Evolutionary conservation across 2,329 filamentous ascomycete species (phyloP), one percentile per base, ranked within the genome.

Genomic region (Trichoderma breve): DNA sequence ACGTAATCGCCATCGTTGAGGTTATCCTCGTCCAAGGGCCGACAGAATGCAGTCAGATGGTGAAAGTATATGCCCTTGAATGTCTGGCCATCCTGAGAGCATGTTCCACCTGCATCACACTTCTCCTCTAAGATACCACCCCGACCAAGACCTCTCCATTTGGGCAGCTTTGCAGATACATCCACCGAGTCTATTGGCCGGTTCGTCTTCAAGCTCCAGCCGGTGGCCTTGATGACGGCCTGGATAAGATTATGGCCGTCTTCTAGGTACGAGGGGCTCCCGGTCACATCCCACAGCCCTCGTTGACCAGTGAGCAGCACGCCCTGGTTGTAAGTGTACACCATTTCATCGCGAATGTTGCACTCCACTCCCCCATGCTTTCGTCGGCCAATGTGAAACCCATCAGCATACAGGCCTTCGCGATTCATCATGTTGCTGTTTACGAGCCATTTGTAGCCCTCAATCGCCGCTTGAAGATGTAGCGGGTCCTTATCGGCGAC

Each of bases 41-140:
- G 86, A 80, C 95, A 98, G 79, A 98, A 97, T 1, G 89, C 83
- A 0, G 90, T 87, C 3, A 98, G 84, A 78, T 98, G 95, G 78
- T 97, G 93, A 82, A 97, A 97, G 84, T 95, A 97, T 71, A 98
- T 95, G 32, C 93, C 93, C 80, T 98, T 98, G 88, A 98, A 98
- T 0, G 93, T 94, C 77, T 98, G 95, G 0, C 87, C 88, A 76
- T 98, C 88, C 79, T 98, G 94, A 21, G 89, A 94, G 80, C 95
- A 98, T 55, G 83, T 86, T 3, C 89, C 93, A 21, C 83, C 83
- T 3, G 90, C 88, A 79, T 98, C 95, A 79, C 95, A 98, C 43
- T 86, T 82, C 62, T 98, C 95, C 79, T 97, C 94, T 55, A 98
- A 82, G 32, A 98, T 88, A 2, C 95, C 95, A 21, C 88, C 88